A percentile compares a stretch with the other conserved stretches of the same genome.
phyloP scores from a whole-genome alignment of 2,329 filamentous ascomycete genomes.

The Grosmannia clavigera region DNA sequence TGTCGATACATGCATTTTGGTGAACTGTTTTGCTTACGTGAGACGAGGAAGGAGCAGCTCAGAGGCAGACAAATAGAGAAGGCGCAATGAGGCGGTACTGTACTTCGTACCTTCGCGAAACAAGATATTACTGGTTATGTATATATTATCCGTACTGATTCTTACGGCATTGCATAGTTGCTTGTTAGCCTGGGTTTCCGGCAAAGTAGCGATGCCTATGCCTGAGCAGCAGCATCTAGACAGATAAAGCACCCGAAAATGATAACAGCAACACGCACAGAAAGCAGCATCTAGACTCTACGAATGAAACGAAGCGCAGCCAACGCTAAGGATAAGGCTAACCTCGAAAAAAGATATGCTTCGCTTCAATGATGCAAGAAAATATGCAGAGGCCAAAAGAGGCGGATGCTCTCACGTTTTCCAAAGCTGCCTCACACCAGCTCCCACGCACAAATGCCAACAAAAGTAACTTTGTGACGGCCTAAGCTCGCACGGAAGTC shows the following conservation, averaged over 20 bases:
- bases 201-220: neutral
- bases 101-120: neutral
- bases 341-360: no score
- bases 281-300: no score
- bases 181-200: no score
- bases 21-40: neutral
- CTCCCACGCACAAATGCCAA: conserved; percentile 36
- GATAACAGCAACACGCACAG: no score
- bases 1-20: no score
- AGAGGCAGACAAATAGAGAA: neutral
- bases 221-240: no score
- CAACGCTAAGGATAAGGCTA: no score
- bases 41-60: neutral
- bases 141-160: neutral
- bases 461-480: conserved; percentile 31
- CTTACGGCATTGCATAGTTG: neutral
- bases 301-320: no score
- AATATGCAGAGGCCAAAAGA: no score
- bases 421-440: conserved; percentile 22
- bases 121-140: neutral
- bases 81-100: neutral
- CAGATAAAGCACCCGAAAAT: no score
- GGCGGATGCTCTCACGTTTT: no score
- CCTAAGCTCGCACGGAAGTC: conserved; percentile 33
- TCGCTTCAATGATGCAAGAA: no score